phyloP scores from a whole-genome alignment of 2,329 filamentous ascomycete species.

The Aspergillus quadricinctus region DNA sequence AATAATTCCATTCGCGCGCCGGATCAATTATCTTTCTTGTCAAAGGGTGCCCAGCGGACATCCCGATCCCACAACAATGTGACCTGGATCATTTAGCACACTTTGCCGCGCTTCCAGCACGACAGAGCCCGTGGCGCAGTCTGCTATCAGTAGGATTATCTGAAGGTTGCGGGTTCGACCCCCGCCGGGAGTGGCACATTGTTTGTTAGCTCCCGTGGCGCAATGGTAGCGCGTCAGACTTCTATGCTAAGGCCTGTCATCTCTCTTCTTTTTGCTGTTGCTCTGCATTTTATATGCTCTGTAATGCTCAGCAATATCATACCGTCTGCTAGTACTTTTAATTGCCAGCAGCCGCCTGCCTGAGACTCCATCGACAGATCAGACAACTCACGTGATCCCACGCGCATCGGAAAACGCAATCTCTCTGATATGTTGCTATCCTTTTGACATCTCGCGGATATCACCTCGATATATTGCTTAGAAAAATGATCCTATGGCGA shows the following conservation, averaged over 20 bases:
- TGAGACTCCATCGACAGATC: too few relatives aligned
- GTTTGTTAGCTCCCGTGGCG: background rate
- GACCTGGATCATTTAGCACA: background rate
- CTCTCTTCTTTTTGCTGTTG: background rate
- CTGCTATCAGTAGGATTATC: background rate
- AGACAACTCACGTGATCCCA: background rate
- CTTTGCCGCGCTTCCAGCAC: background rate
- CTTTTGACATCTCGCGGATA: background rate
- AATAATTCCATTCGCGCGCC: background rate
- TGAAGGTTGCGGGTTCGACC: background rate
- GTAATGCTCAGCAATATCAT: background rate
- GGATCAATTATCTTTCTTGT: background rate
- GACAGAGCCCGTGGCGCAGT: background rate
- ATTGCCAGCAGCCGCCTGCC: too few relatives aligned
- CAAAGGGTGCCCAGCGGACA: background rate
- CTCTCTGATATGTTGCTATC: background rate
- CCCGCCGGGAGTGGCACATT: background rate
- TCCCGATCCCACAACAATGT: background rate
- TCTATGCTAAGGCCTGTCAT: background rate
- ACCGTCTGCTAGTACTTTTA: background rate
- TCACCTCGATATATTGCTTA: background rate
- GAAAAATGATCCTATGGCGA: constrained; percentile 26
- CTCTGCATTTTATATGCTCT: background rate
- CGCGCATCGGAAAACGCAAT: background rate
- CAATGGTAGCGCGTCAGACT: background rate